Percentiles rank a stretch among this genome's conserved stretches.
phyloP scores from a whole-genome alignment of 306 rosid genomes.

The Malus sieversii region DNA sequence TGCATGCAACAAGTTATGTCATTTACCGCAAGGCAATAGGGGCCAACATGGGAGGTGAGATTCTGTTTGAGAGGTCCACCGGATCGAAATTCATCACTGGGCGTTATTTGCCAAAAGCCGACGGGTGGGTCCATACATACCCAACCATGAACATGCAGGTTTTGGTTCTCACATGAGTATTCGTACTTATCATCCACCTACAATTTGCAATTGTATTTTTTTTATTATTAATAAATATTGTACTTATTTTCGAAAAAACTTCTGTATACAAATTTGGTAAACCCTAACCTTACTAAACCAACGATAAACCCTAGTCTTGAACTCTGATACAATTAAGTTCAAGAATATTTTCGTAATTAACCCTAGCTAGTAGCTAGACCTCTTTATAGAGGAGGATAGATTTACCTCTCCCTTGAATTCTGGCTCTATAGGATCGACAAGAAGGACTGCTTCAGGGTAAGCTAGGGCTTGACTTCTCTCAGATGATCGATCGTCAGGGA shows the following conservation, averaged over 20 bases:
- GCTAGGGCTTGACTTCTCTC: constrained; percentile 53
- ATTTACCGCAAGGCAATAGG: constrained; percentile 21
- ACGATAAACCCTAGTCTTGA: too few relatives aligned
- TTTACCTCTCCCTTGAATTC: constrained; percentile 68
- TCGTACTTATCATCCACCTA: constrained; percentile 50
- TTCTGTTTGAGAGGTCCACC: constrained; percentile 31
- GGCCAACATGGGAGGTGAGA: constrained; percentile 33
- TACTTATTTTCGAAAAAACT: not conserved
- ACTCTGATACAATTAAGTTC: too few relatives aligned
- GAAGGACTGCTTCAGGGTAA: constrained; percentile 69
- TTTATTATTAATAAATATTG: not conserved
- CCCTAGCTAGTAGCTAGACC: not conserved
- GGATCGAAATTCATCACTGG: constrained; percentile 41
- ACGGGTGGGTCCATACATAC: constrained; percentile 19
- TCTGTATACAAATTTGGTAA: not conserved
- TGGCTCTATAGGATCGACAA: constrained; percentile 64
- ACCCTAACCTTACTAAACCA: too few relatives aligned
- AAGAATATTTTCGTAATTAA: too few relatives aligned
- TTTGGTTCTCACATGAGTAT: constrained; percentile 39
- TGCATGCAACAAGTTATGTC: too few relatives aligned
- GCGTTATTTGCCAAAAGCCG: constrained; percentile 45
- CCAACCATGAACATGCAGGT: constrained; percentile 39
- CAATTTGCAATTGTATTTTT: not conserved
- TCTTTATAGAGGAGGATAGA: not conserved
- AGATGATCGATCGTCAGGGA: constrained; percentile 62